phyloP scores from a whole-genome alignment of 2,329 filamentous ascomycete species.

The Lithohypha guttulata region DNA sequence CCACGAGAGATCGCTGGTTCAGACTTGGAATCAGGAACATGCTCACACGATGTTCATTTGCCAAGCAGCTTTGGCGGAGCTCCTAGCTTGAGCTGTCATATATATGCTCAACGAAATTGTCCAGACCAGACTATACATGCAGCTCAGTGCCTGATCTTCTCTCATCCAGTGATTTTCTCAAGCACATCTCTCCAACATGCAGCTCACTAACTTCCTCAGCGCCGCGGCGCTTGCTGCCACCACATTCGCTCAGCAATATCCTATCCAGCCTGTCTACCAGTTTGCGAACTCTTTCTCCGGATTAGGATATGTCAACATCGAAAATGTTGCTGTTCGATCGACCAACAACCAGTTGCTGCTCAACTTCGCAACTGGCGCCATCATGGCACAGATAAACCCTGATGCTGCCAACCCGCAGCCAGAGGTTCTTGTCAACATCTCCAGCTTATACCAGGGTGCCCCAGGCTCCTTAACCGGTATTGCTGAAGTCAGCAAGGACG shows the following conservation, averaged over 20 bases:
- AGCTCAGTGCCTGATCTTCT: not conserved
- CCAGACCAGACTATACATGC: not conserved
- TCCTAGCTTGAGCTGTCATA: not conserved
- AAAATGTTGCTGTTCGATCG: not conserved
- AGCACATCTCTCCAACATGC: too few relatives aligned
- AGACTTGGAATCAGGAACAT: too few relatives aligned
- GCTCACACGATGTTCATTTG: too few relatives aligned
- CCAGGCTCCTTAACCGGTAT: slow-evolving; percentile 16
- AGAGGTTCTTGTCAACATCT: not conserved
- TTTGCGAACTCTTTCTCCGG: slow-evolving; percentile 1
- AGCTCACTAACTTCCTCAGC: not conserved
- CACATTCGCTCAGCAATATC: not conserved
- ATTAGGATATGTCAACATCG: slow-evolving; percentile 2
- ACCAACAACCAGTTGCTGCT: not conserved
- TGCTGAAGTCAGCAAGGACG: slow-evolving; percentile 15
- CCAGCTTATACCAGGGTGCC: not conserved
- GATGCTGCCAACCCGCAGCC: not conserved
- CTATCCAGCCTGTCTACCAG: not conserved
- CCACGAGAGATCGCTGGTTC: too few relatives aligned
- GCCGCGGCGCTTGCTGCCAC: not conserved
- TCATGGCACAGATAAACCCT: not conserved
- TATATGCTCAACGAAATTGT: not conserved
- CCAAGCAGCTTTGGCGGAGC: too few relatives aligned
- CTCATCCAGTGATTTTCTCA: too few relatives aligned
- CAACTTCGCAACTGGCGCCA: not conserved